Base-by-base conservation (phyloP, 306 rosid genomes). In the Mucuna pruriens region DNA sequence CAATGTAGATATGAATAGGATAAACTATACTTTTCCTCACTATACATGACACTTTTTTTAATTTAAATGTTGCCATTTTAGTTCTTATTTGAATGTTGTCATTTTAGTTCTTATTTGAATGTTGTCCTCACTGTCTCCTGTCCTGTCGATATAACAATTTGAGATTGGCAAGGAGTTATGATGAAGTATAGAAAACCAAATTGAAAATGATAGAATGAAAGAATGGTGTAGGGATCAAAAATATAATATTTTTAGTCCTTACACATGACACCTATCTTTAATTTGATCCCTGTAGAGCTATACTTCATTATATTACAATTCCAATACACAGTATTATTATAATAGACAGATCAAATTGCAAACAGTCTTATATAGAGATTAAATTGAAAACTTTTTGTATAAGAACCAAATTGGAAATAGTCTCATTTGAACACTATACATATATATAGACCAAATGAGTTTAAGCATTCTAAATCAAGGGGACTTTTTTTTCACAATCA, bases 181-280 rank as follows among this genome's bases (percentile, higher is more conserved):
- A 1, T 15, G 64, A 19, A 73, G 36, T 73, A 20, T 36, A 52
- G n/a, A 15, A 3, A 54, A n/a, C 20, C 49, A 12, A 19, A 11
- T 74, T 74, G 66, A 36, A 52, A 13, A 73, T 51, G 44, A 71
- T 25, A 31, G 63, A 7, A 38, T 51, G 44, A 71, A 15, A 31
- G 63, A 7, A 38, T 9, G 5, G 3, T 3, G 5, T 49, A 49
- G 2, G 63, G 46, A n/a, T n/a, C 31, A 29, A 46, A 46, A 48
- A 46, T 48, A 44, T 25, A 7, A 13, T 49, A 31, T 12, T 51
- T 72, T 6, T 33, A 17, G 20, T 51, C 64, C 46, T 33, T 17
- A 9, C 6, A 40, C 23, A 23, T 17, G 10, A 66, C 52, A 3
- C 46, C 22, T 4, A n/a, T 51, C 26, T 71, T 31, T 11, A 17